Conservation (phyloP, 169 alveolate species). For the Cryptosporidium canis region DNA sequence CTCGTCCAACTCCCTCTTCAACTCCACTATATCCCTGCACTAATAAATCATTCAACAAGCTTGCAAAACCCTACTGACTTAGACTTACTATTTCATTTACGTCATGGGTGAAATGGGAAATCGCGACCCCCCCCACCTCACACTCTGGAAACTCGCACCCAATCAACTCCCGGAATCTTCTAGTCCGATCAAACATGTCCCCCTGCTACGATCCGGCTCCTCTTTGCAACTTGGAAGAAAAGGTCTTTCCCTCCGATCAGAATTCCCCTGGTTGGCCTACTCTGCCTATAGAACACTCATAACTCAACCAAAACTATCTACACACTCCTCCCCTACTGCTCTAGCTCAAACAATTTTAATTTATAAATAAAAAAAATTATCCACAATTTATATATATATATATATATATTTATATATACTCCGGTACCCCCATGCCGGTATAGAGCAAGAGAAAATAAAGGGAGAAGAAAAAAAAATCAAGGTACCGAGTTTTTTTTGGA, state of each 20-base stretch:
- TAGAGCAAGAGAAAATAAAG: no score
- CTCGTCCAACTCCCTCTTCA: conserved; percentile 36
- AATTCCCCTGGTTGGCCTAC: not conserved
- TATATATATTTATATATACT: no score
- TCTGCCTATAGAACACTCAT: not conserved
- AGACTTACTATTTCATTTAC: conserved; percentile 45
- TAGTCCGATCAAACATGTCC: conserved; percentile 32
- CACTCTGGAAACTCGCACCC: not conserved
- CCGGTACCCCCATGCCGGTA: not conserved
- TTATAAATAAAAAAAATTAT: not conserved
- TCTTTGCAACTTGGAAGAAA: not conserved
- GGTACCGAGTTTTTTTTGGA: no score
- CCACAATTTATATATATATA: not conserved
- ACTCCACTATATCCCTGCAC: conserved; percentile 20
- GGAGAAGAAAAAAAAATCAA: no score
- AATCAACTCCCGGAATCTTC: not conserved
- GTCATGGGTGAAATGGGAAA: conserved; percentile 35
- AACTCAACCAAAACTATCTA: not conserved
- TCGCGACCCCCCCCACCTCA: not conserved
- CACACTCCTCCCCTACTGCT: not conserved
- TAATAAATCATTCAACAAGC: not conserved
- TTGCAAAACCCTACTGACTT: not conserved
- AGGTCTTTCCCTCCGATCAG: not conserved
- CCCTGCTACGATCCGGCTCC: not conserved
- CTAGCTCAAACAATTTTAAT: no score